Evolutionary conservation across 306 rosid species (phyloP), one percentile per base, ranked within the genome.

Genomic region (Adenanthera pavonina): DNA sequence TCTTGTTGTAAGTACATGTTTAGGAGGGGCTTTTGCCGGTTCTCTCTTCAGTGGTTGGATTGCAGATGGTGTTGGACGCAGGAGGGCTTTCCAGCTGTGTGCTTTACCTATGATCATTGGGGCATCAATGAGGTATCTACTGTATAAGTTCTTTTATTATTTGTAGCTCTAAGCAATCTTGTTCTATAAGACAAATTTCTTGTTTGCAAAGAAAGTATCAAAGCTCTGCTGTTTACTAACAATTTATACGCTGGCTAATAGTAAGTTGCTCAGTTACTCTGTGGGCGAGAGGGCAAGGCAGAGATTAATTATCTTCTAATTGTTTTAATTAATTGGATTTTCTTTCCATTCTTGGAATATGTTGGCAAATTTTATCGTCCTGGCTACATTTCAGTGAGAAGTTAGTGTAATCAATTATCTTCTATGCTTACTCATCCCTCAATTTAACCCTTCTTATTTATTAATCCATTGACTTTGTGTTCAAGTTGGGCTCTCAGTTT

Each of bases 51-150:
- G 97, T 54, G 97, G 98, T 33, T 92, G 87, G 89, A 85, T 92
- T 76, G 88, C 92, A 17, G 97, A 94, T 81, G 91, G 94, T 80
- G 88, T 94, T 81, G 98, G 98, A 77, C 91, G 92, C 62, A 89
- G 87, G 82, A 92, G 98, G 86, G 92, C 91, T 85, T 92, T 94
- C 73, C 97, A 94, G 85, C 81, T 92, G 86, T 94, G 97, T 83
- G 94, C 95, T 51, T 82, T 94, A 78, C 97, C 98, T 6, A 94
- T 94, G 98, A 87, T 94, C 75, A 90, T 92, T 52, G 97, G 98
- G 72, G 93, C 97, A 43, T 77, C 87, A 41, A 73, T 91, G 90
- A 94, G 98, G 98, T 94, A 89, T 44, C 56, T 52, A 60, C 78
- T 73, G 53, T 71, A 51, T 14, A 48, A 41, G 14, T 49, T 78